A percentile compares a stretch with the other conserved stretches of the same genome.
phyloP scores from a whole-genome alignment of 2,329 filamentous ascomycete genomes.

The Teratosphaeria viscida region DNA sequence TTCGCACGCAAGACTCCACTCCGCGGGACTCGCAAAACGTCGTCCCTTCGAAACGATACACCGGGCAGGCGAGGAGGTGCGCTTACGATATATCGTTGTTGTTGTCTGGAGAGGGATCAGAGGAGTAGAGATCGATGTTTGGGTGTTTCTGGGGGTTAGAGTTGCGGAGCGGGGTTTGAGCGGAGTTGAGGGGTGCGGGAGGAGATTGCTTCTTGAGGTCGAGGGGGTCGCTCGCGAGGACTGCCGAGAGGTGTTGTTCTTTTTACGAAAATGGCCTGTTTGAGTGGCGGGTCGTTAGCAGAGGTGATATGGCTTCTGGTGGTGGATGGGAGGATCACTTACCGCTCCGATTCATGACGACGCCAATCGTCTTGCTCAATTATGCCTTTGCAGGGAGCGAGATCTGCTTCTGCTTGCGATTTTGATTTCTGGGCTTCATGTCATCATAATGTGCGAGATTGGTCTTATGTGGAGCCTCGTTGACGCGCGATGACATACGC shows the following conservation, averaged over 20 bases:
- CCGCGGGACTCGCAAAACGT: constrained; percentile 39
- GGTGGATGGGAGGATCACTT: background rate
- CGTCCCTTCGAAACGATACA: constrained; percentile 44
- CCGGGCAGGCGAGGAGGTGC: constrained; percentile 49
- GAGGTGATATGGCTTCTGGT: background rate
- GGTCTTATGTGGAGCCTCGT: background rate
- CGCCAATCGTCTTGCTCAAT: constrained; percentile 3
- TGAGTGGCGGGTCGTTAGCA: background rate
- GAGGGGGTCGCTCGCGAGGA: constrained; percentile 42
- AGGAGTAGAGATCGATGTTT: constrained; percentile 47
- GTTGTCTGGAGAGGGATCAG: constrained; percentile 33
- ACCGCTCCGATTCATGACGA: constrained; percentile 6
- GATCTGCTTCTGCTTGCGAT: too few relatives aligned
- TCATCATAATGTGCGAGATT: background rate
- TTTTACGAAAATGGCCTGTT: constrained; percentile 47
- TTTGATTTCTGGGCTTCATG: too few relatives aligned
- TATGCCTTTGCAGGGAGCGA: background rate
- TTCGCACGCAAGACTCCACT: constrained; percentile 50
- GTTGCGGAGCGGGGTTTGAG: constrained; percentile 37
- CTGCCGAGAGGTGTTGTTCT: constrained; percentile 52
- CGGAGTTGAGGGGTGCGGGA: constrained; percentile 50
- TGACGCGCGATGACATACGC: background rate
- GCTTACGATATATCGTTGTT: constrained; percentile 29
- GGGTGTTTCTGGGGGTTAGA: constrained; percentile 10
- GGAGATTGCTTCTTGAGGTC: constrained; percentile 55